Evolutionary conservation across 257 asterid genomes (phyloP), one percentile per base, ranked within the genome.

Genomic region (Primulina huaijiensis): DNA sequence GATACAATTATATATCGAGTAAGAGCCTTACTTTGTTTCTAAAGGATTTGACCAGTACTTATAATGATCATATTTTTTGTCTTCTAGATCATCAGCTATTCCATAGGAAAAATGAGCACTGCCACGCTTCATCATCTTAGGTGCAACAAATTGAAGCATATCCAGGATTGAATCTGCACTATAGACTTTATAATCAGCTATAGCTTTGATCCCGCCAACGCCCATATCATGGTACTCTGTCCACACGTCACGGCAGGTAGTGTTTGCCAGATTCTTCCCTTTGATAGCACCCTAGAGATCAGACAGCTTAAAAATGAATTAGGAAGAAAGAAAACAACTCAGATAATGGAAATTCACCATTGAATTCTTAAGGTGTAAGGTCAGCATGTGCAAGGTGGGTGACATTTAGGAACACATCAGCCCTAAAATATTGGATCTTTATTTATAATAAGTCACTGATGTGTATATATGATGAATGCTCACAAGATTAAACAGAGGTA

Each of bases 61-160:
- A 82, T 79, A 84, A 68, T 90, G 88, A n/a, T 69, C 77, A 67
- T 89, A 90, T 70, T 86, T 78, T 64, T 75, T 16, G 65, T 86
- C 93, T 59, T 81, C 86, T 79, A 89, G 80, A 79, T 85, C 78
- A 64, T 85, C 86, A 10, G 95, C 92, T 53, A 91, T 83, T 66
- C 97, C 96, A 59, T 87, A 79, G 0, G 97, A 91, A 78, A 86
- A 91, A 69, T 89, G 96, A 58, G 86, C 84, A 63, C 81, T 82
- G 29, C 95, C 97, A 30, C 97, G 95, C 79, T 84, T 81, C 96
- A 87, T 91, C 96, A 89, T 84, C 85, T 89, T 91, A 64, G 97
- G 95, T 61, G 96, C 97, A 72, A 89, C 92, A 64, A 81, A 91
- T 50, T 77, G 82, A 58, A 90, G 91, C 74, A 90, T 72, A 79